Base-by-base conservation (phyloP, 495 filamentous ascomycete species). In the Trichoderma gamsii region DNA sequence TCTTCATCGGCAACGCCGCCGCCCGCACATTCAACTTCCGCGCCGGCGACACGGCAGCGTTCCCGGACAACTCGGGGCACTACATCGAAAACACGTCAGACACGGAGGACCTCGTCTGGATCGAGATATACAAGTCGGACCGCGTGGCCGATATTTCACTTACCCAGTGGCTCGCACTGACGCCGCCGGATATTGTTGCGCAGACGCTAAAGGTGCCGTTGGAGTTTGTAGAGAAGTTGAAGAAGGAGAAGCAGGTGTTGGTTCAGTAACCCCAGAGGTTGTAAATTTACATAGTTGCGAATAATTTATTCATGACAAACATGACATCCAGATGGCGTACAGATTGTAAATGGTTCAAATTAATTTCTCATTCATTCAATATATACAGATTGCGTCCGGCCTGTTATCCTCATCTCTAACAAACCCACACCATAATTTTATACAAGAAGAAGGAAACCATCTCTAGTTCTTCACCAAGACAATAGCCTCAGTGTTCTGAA, bases 11-110 rank as follows among this genome's bases (percentile, higher is more conserved):
- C 15, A 81, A 77, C 68, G 76, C 78, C 13, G 84, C 83, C 66
- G 81, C 87, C 4, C 80, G 85, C 6, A 89, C 87, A 0, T 89
- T 89, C 68, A 86, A 90, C 71, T 90, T 89, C 71, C 76, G 75
- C 3, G 81, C 85, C 11, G 87, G 86, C 43, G 87, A 90, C 70
- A 90, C 87, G 0, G 87, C 83, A 1, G 85, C 85, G 0, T 89
- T 90, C 71, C 86, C 87, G 1, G 86, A 88, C 67, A 88, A 90
- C 72, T 69, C 66, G 63, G 71, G 69, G 3, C 87, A 90, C 70
- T 89, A 89, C 69, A 86, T 90, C 66, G 86, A 89, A 70, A 90
- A 89, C 73, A 87, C 82, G 0, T 86, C 83, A 0, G 78, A 84
- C 16, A 85, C 81, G 0, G 83, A 87, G 67, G 84, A 85, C 44